phyloP scores from a whole-genome alignment of 1,284 basidiomycete species.

The Ganoderma resinaceum region DNA sequence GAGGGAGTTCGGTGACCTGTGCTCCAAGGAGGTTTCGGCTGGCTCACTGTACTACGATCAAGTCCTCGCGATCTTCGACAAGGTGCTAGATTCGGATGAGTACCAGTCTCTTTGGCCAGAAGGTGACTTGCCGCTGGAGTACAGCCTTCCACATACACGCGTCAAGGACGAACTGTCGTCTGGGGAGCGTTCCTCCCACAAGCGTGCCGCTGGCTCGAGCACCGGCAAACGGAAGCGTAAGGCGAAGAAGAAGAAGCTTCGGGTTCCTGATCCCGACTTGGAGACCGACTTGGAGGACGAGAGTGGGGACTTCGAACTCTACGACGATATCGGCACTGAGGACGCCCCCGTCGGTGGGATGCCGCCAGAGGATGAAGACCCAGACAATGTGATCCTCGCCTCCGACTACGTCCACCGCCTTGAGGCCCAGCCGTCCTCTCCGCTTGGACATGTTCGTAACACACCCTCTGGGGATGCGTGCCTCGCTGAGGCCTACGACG shows the following conservation, averaged over 20 bases:
- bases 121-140: background rate
- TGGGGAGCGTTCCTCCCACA: no score
- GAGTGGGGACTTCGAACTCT: background rate
- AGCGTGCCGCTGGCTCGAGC: no score
- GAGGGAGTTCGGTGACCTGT: background rate
- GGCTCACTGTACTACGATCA: slow-evolving; percentile 8
- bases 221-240: background rate
- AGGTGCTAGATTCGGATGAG: slow-evolving; percentile 5
- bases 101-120: slow-evolving; percentile 11
- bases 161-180: no score
- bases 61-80: slow-evolving; percentile 15
- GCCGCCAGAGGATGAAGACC: background rate
- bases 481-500: background rate
- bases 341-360: background rate
- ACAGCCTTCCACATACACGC: background rate
- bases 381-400: background rate
- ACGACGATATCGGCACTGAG: background rate
- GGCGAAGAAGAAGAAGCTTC: no score
- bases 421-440: background rate
- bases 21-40: background rate
- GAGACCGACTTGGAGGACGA: background rate
- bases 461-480: background rate
- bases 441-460: no score
- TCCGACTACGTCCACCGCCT: background rate
- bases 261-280: background rate